Evolutionary conservation across 1,284 basidiomycete genomes (phyloP).

Genomic region (Macrocystidia cucumis): DNA sequence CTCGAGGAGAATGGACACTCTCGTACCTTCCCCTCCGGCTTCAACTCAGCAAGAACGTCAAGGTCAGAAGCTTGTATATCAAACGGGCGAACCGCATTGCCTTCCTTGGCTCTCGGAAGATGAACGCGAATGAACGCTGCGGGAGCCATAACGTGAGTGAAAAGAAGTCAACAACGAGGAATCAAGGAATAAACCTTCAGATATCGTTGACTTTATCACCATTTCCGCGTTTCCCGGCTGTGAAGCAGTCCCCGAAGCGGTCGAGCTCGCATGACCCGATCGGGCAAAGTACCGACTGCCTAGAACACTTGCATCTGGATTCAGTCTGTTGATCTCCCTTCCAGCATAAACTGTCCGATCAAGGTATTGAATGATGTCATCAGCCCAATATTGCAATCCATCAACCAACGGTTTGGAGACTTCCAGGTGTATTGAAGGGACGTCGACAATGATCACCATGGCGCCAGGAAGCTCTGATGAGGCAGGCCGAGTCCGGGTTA

Average conservation of each 20-base stretch:
- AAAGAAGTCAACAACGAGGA: background rate
- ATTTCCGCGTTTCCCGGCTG: conserved; percentile 26
- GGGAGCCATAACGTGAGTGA: background rate
- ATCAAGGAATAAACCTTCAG: conserved; percentile 45
- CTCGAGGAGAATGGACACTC: no score
- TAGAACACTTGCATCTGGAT: conserved; percentile 65
- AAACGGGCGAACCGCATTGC: conserved; percentile 32
- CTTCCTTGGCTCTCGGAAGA: conserved; percentile 21
- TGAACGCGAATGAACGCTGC: conserved; percentile 27
- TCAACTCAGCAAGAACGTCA: conserved; percentile 58
- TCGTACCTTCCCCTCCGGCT: conserved; percentile 63
- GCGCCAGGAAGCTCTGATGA: conserved; percentile 15
- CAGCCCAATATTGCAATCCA: conserved; percentile 78
- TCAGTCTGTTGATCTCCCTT: conserved; percentile 23
- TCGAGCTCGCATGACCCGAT: conserved; percentile 39
- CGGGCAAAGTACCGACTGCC: conserved; percentile 78
- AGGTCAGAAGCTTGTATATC: conserved; percentile 57
- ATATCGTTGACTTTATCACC: conserved; percentile 43
- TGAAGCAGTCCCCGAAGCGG: conserved; percentile 20
- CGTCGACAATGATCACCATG: conserved; percentile 34
- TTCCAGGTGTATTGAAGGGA: conserved; percentile 61
- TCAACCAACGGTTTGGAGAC: conserved; percentile 64
- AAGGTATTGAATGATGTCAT: conserved; percentile 70
- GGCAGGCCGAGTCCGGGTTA: conserved; percentile 14
- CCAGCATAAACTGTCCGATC: conserved; percentile 29